A percentile compares a stretch with the other conserved stretches of the same genome.
Evolutionary conservation across 768 basidiomycete species (phyloP).

Genomic region (Agrocybe chaxingu): DNA sequence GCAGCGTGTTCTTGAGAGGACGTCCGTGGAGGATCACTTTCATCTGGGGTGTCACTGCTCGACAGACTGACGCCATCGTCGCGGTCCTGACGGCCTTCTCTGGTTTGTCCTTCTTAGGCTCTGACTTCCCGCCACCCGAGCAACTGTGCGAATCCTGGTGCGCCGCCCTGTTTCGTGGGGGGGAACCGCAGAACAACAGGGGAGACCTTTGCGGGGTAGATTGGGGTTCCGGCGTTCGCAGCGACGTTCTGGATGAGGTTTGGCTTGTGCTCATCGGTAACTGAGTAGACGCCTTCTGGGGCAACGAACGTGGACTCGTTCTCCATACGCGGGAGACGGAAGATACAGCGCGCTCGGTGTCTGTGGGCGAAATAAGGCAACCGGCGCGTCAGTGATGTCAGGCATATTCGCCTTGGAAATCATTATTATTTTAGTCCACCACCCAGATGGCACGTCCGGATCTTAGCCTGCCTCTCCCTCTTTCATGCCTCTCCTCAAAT

Average conservation of each 20-base stretch:
- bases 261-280: slow-evolving; percentile 84
- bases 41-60: slow-evolving; percentile 79
- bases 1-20: slow-evolving; percentile 39
- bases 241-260: slow-evolving; percentile 40
- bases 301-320: slow-evolving; percentile 84
- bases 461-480: slow-evolving; percentile 34
- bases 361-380: background rate
- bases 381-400: slow-evolving; percentile 1
- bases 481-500: slow-evolving; percentile 33
- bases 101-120: slow-evolving; percentile 54
- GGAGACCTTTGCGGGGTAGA: slow-evolving; percentile 63
- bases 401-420: slow-evolving; percentile 2
- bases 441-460: slow-evolving; percentile 30
- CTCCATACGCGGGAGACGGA: slow-evolving; percentile 49
- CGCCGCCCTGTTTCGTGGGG: slow-evolving; percentile 45
- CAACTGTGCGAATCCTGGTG: slow-evolving; percentile 65
- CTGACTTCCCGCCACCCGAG: slow-evolving; percentile 70
- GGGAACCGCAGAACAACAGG: slow-evolving; percentile 63
- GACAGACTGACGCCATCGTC: slow-evolving; percentile 74
- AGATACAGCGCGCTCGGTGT: too few species aligned
- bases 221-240: slow-evolving; percentile 29
- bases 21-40: slow-evolving; percentile 37
- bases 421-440: slow-evolving; percentile 11
- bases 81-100: slow-evolving; percentile 47
- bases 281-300: slow-evolving; percentile 86